Percentiles rank a stretch among this genome's conserved stretches.
These are phyloP conservation scores for Vanderwaltozyma yarrowii DNA, from an alignment of 805 yeast species.

Conservation along the genomic window DNA sequence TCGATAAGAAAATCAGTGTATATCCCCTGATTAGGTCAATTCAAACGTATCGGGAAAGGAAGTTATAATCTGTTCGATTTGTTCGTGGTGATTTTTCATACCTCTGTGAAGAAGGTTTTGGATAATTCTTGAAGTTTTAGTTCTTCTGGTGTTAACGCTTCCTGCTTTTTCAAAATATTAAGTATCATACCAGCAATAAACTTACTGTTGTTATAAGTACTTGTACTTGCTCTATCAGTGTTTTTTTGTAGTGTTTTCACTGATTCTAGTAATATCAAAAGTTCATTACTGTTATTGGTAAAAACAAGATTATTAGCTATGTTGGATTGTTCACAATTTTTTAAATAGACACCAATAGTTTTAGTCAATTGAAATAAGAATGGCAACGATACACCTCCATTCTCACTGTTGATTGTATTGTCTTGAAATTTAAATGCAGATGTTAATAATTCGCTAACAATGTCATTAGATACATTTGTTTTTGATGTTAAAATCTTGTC, in stretches of 20 bases:
- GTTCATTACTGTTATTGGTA: conserved; percentile 3
- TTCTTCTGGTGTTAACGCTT: conserved; percentile 9
- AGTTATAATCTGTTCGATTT: too few relatives aligned
- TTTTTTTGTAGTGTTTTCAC: conserved; percentile 9
- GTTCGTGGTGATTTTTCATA: too few relatives aligned
- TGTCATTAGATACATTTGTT: neutral
- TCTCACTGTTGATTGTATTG: conserved; percentile 1
- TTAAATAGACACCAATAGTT: conserved; percentile 23
- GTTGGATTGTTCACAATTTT: conserved; percentile 4
- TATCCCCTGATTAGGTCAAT: too few relatives aligned
- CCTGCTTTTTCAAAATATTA: conserved; percentile 5
- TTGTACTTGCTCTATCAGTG: conserved; percentile 17
- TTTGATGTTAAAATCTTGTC: conserved; percentile 20
- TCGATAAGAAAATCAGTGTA: too few relatives aligned
- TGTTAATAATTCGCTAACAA: conserved; percentile 14
- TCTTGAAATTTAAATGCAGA: conserved; percentile 16
- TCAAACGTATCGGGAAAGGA: too few relatives aligned
- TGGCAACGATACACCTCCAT: conserved; percentile 10
- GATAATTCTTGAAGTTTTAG: conserved; percentile 5
- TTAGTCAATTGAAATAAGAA: conserved; percentile 23
- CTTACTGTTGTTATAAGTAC: conserved; percentile 22
- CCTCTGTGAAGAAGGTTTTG: conserved; percentile 5
- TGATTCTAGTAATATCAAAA: conserved; percentile 11
- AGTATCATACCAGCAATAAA: conserved; percentile 23
- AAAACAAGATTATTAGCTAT: conserved; percentile 7